Evolutionary conservation across 2,329 filamentous ascomycete genomes (phyloP), one percentile per base, ranked within the genome.

Genomic region (Piedraia hortae): DNA sequence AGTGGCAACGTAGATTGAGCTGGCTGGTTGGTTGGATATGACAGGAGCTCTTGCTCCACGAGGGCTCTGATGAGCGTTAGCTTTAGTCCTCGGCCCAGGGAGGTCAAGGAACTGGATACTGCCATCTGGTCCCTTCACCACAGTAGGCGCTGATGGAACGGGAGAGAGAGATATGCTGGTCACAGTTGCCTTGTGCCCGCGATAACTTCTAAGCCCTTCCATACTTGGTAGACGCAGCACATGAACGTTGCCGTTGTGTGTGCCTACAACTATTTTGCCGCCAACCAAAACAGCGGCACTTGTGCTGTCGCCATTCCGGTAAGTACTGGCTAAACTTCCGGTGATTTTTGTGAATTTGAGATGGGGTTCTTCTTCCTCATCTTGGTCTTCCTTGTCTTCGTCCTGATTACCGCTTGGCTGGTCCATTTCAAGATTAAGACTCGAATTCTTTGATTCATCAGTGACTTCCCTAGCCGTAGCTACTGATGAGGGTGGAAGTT

Each of bases 181-280:
- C 19, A 93, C 67, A 10, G 77, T 91, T 18, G 85, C 82, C 6
- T 74, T 71, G 41, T 97, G 88, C 8, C 80, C 82, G 38, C 82
- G 75, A 43, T 93, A 97, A 28, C 73, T 69, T 37, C 77, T 68
- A 18, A 97, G 46, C 3, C 70, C 54, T 32, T 82, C 67, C 40
- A 93, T 72, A 4, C 65, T 62, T 1, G 85, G 80, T 10, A 93
- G 47, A 31, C 75, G 70, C 20, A 91, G 51, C 29, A 90, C 69
- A 52, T 97, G 73, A 37, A 93, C 82, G 38, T 85, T 90, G 36
- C 85, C 85, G 48, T 89, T 90, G 45, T 97, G 82, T 14, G 85
- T 91, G 32, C 82, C 85, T 34, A 89, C 56, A 30, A 91, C 75
- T 82, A 93, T 89, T 53, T 93, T 93, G 53, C 97, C 82, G 23